phyloP scores from a whole-genome alignment of 306 rosid genomes.

The Myrica gale region DNA sequence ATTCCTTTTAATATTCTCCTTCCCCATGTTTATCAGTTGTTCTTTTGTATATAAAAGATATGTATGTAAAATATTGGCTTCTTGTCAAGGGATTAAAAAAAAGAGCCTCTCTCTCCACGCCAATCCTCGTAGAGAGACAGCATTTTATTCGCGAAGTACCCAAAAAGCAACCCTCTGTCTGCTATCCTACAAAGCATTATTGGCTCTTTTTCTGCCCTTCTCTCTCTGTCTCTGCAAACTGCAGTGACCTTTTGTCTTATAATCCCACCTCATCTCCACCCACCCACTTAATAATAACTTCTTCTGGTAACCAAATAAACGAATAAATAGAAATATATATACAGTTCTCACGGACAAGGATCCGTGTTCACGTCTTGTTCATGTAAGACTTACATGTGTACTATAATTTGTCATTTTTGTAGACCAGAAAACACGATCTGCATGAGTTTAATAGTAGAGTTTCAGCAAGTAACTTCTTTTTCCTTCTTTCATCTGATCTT shows the following conservation, averaged over 20 bases:
- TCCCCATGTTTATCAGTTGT: conserved; percentile 25
- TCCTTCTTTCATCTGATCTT: conserved; percentile 26
- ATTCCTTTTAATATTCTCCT: conserved; percentile 15
- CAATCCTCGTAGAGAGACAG: conserved; percentile 76
- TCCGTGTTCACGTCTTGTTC: conserved; percentile 37
- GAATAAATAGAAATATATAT: conserved; percentile 27
- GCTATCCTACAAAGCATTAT: conserved; percentile 70
- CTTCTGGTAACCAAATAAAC: conserved; percentile 39
- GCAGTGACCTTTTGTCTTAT: conserved; percentile 66
- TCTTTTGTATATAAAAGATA: conserved; percentile 1
- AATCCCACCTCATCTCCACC: conserved; percentile 50
- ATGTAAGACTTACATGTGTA: conserved; percentile 14
- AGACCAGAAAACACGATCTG: conserved; percentile 37
- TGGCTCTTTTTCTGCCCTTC: conserved; percentile 42
- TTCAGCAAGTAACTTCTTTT: conserved; percentile 34
- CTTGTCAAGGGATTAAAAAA: conserved; percentile 19
- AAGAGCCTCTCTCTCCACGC: conserved; percentile 39
- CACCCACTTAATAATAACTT: conserved; percentile 38
- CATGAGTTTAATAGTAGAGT: conserved; percentile 36
- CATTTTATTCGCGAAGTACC: conserved; percentile 90
- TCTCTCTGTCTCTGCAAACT: conserved; percentile 35
- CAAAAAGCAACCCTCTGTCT: conserved; percentile 86
- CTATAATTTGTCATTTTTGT: conserved; percentile 24
- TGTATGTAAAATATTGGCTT: conserved; percentile 20
- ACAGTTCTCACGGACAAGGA: conserved; percentile 30